These are phyloP conservation scores for Imleria badia DNA, from an alignment of 768 basidiomycete species.

Conservation along the genomic window DNA sequence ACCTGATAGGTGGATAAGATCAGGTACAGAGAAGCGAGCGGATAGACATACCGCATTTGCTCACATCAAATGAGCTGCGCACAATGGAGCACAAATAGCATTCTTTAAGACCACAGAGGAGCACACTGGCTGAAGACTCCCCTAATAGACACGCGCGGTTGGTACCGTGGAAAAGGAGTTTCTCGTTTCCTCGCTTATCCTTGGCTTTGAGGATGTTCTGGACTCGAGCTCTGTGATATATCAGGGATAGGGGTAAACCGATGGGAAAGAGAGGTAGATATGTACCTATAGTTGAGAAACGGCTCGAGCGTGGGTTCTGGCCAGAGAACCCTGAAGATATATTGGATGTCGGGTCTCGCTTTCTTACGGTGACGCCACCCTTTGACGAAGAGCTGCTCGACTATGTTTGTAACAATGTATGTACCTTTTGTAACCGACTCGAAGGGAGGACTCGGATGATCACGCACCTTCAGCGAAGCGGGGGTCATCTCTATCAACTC, in stretches of 20 bases:
- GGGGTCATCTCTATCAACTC: conserved; percentile 36
- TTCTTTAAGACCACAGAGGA: conserved; percentile 48
- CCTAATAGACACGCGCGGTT: conserved; percentile 55
- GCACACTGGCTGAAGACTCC: conserved; percentile 46
- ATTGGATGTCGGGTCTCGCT: conserved; percentile 45
- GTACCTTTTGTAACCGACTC: not conserved
- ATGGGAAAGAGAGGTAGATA: conserved; percentile 20
- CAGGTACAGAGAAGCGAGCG: not conserved
- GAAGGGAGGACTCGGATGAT: not conserved
- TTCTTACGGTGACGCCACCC: conserved; percentile 61
- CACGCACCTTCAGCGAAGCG: conserved; percentile 43
- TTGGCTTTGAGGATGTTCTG: conserved; percentile 25
- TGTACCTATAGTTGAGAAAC: conserved; percentile 48
- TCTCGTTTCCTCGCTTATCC: conserved; percentile 47
- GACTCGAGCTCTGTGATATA: conserved; percentile 23
- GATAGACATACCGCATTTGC: conserved; percentile 49
- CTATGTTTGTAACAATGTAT: conserved; percentile 31
- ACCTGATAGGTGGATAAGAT: conserved; percentile 35
- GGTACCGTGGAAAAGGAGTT: conserved; percentile 68
- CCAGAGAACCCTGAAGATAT: conserved; percentile 52
- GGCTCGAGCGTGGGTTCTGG: conserved; percentile 43
- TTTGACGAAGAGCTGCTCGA: conserved; percentile 48
- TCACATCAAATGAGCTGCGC: conserved; percentile 57
- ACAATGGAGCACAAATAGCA: conserved; percentile 60
- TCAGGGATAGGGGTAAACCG: conserved; percentile 10